Percentiles rank a stretch among this genome's conserved stretches.
phyloP scores from a whole-genome alignment of 2,329 filamentous ascomycete genomes.

The Penicillium frequentans region DNA sequence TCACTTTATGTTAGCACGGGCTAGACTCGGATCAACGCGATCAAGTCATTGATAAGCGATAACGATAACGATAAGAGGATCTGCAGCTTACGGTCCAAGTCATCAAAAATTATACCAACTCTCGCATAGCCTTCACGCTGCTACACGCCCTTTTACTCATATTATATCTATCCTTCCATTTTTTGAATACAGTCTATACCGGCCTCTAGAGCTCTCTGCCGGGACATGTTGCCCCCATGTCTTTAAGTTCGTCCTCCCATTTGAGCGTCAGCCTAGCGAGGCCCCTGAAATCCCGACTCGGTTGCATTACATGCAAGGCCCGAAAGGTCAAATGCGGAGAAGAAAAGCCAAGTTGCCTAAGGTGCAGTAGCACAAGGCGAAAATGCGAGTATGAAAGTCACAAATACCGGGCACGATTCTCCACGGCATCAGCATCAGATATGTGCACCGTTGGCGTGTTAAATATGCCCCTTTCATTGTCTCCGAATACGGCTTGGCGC shows the following conservation, averaged over 20 bases:
- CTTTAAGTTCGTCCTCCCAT: neutral
- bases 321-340: slow-evolving; percentile 38
- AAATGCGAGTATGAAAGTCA: slow-evolving; percentile 33
- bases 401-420: neutral
- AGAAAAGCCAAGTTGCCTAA: slow-evolving; percentile 32
- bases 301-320: slow-evolving; percentile 38
- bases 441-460: neutral
- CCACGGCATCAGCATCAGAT: neutral
- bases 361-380: slow-evolving; percentile 32
- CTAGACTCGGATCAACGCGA: neutral
- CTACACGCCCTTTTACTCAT: neutral
- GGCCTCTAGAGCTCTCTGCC: neutral
- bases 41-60: neutral
- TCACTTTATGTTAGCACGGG: too few species aligned
- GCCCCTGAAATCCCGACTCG: slow-evolving; percentile 21
- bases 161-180: neutral
- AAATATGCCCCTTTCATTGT: slow-evolving; percentile 16
- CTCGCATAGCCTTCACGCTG: neutral
- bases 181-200: neutral
- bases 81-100: neutral
- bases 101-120: neutral
- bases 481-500: slow-evolving; percentile 26
- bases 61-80: neutral
- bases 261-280: neutral
- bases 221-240: neutral